These are phyloP conservation scores for Anisodus acutangulus DNA, from an alignment of 257 asterid genomes.

Conservation along the genomic window DNA sequence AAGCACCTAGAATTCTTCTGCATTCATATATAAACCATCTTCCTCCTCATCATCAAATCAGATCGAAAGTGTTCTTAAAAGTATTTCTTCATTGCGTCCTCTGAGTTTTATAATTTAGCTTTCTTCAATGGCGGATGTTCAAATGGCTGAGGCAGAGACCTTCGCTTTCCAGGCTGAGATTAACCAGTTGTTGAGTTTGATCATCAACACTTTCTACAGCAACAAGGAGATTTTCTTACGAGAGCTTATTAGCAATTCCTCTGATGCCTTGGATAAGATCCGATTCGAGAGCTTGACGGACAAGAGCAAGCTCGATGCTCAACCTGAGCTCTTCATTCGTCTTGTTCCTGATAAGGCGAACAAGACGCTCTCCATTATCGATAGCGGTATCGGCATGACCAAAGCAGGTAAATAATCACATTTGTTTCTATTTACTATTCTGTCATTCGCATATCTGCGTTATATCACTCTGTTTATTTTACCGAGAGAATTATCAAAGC, in stretches of 20 bases:
- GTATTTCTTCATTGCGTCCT: neutral
- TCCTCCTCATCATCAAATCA: neutral
- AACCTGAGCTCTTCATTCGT: constrained; percentile 78
- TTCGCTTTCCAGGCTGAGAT: constrained; percentile 86
- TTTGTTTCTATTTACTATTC: neutral
- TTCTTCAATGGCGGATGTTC: constrained; percentile 58
- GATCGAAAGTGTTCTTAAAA: neutral
- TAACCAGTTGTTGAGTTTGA: constrained; percentile 72
- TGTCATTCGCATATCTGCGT: neutral
- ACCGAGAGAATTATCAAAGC: neutral
- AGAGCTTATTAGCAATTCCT: constrained; percentile 71
- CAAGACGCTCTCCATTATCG: constrained; percentile 72
- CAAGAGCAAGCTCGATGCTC: constrained; percentile 78
- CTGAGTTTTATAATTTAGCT: neutral
- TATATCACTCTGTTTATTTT: neutral
- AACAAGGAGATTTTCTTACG: constrained; percentile 82
- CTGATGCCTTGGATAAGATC: constrained; percentile 85
- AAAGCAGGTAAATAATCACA: constrained; percentile 63
- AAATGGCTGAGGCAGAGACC: constrained; percentile 59
- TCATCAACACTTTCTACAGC: constrained; percentile 75
- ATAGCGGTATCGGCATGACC: constrained; percentile 86
- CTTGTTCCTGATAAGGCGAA: constrained; percentile 73
- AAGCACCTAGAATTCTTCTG: constrained; percentile 55
- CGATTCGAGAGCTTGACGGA: constrained; percentile 79
- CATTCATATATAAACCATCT: constrained; percentile 32